Evolutionary conservation across 2,329 filamentous ascomycete species (phyloP).

Genomic region (Penicillium sp.): DNA sequence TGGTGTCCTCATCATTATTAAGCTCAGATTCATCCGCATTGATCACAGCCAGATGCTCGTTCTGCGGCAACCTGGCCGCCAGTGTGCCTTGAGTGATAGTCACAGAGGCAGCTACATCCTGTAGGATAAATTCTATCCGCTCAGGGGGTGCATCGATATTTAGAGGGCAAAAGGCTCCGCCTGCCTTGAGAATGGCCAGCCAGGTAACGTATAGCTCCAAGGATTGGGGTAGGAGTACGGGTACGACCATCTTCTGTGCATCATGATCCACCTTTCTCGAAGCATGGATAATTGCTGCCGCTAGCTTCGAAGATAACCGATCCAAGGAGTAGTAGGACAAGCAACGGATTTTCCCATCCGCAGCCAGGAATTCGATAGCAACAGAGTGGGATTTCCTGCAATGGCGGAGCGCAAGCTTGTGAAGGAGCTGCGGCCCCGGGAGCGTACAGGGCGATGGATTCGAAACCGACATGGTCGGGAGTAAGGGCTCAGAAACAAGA

Average conservation of each 20-base stretch:
- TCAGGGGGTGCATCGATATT: slow-evolving; percentile 74
- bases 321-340: slow-evolving; percentile 66
- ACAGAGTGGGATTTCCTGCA: slow-evolving; percentile 34
- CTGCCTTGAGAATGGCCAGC: slow-evolving; percentile 74
- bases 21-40: slow-evolving; percentile 23
- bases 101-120: slow-evolving; percentile 69
- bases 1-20: neutral
- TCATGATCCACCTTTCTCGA: slow-evolving; percentile 21
- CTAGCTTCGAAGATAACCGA: slow-evolving; percentile 54
- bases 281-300: slow-evolving; percentile 47
- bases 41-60: slow-evolving; percentile 22
- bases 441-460: slow-evolving; percentile 55
- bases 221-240: slow-evolving; percentile 73
- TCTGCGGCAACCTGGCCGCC: slow-evolving; percentile 19
- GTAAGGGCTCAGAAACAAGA: slow-evolving; percentile 5
- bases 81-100: slow-evolving; percentile 58
- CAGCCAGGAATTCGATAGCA: slow-evolving; percentile 64
- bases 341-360: slow-evolving; percentile 45
- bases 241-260: slow-evolving; percentile 54
- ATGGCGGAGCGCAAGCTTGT: slow-evolving; percentile 59
- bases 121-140: slow-evolving; percentile 72
- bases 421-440: slow-evolving; percentile 56
- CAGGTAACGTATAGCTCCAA: slow-evolving; percentile 73
- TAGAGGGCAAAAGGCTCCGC: slow-evolving; percentile 81
- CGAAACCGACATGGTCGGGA: slow-evolving; percentile 52